phyloP scores from a whole-genome alignment of 2,329 filamentous ascomycete genomes.

The Aspergillus awamori region DNA sequence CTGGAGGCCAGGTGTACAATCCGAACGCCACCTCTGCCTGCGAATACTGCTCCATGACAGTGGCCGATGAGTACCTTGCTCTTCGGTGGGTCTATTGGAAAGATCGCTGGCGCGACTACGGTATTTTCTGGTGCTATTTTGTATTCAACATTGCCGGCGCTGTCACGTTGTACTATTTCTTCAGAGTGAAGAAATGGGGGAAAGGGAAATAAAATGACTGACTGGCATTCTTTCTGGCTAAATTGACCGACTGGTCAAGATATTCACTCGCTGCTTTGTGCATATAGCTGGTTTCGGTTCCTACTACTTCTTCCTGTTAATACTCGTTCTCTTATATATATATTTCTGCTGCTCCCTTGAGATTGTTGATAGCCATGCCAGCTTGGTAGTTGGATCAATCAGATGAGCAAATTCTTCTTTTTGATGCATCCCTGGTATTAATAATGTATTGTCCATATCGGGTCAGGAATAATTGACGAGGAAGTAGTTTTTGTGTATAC shows the following conservation, averaged over 20 bases:
- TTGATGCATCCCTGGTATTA: no score
- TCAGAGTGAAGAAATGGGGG: conserved; percentile 10
- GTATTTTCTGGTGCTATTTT: conserved; percentile 9
- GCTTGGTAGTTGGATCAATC: no score
- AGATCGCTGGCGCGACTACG: conserved; percentile 10
- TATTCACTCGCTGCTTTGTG: not conserved
- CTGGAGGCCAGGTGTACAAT: conserved; percentile 5
- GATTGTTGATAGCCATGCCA: no score
- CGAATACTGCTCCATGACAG: conserved; percentile 7
- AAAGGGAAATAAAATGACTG: not conserved
- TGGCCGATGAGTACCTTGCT: conserved; percentile 4
- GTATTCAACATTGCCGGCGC: conserved; percentile 3
- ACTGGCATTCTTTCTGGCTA: not conserved
- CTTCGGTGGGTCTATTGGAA: conserved; percentile 7
- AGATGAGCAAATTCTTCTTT: no score
- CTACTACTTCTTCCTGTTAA: no score
- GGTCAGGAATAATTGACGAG: no score
- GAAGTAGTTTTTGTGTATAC: no score
- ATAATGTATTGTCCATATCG: no score
- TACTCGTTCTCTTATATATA: no score
- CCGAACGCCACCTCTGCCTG: conserved; percentile 1
- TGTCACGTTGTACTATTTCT: conserved; percentile 6
- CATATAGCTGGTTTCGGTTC: not conserved
- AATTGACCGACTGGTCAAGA: not conserved
- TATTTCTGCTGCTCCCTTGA: no score